These are phyloP conservation scores for Pseudogymnoascus verrucosus DNA, from an alignment of 2,329 filamentous ascomycete genomes.

Conservation along the genomic window DNA sequence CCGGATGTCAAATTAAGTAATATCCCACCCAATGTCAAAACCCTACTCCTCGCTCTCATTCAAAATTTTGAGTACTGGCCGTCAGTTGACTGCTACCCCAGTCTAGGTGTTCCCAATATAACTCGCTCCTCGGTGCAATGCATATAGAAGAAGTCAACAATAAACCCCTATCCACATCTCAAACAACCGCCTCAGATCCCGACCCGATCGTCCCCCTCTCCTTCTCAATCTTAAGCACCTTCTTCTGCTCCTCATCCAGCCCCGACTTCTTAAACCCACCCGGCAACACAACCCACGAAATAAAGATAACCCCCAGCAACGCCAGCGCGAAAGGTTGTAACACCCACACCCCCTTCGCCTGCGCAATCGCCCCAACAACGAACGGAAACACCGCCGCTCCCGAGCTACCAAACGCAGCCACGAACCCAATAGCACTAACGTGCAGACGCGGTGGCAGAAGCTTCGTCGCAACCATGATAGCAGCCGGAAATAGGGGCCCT, in stretches of 20 bases:
- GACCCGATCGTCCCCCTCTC: not conserved
- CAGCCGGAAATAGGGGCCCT: constrained; percentile 70
- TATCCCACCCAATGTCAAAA: not conserved
- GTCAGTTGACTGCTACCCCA: not conserved
- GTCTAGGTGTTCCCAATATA: not conserved
- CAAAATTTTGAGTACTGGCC: not conserved
- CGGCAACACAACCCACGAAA: constrained; percentile 39
- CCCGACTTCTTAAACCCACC: constrained; percentile 11
- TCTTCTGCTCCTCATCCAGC: constrained; percentile 9
- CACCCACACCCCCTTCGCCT: constrained; percentile 46
- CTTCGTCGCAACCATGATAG: constrained; percentile 65
- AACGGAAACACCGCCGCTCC: constrained; percentile 62
- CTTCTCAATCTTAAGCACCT: constrained; percentile 1
- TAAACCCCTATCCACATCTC: not conserved
- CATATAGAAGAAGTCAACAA: not conserved
- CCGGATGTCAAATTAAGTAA: not conserved
- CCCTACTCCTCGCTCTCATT: not conserved
- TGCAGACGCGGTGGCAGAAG: constrained; percentile 66
- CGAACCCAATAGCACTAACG: constrained; percentile 73
- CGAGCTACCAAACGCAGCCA: constrained; percentile 65
- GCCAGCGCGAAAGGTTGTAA: constrained; percentile 49
- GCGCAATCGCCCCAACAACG: constrained; percentile 60
- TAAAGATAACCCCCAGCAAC: constrained; percentile 37
- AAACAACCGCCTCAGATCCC: not conserved
- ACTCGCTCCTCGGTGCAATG: not conserved